Base-by-base conservation (phyloP, 805 yeast genomes). In the Lipomyces yamanashiensis region DNA sequence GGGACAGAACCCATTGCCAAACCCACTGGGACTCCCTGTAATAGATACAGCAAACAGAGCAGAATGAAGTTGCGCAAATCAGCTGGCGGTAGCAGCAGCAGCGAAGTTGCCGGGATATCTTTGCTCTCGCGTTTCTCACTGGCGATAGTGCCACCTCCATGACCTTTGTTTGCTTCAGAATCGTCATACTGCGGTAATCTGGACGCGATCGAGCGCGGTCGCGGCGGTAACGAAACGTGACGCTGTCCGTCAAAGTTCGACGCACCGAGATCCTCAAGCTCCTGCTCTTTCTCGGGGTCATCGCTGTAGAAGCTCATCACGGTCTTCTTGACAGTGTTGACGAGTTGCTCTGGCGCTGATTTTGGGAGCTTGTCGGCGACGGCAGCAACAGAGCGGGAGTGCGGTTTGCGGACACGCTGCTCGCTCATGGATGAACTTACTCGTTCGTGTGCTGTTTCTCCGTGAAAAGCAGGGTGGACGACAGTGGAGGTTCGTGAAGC, bases 1-100 rank as follows among this genome's bases (percentile, higher is more conserved):
- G 99, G 99, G 10, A 95, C 83, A 0, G 96, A 87, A 1, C 99
- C 99, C 78, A 93, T 92, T 1, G 97, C 96, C 40, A 95, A 77
- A 0, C 99, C 99, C 13, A 92, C 96, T 0, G 99, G 99, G 6
- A 95, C 86, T n/a, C 99, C 99, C 74, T 95, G 99, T 7, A 92
- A 81, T 54, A 92, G 78, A 74, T 95, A 95, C 40, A 95, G 78
- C 6, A 89, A 72, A 6, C 91, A 87, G 62, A 93, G 78, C 7
- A 93, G 80, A 48, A 82, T 76, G 74, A 93, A 95, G 61, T 92
- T 90, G 13, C 88, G 87, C 61, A 90, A 77, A 72, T 92, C 98
- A 10, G 66, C 68, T 0, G 72, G 73, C 6, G 74, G 71, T 51
- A 79, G 68, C 37, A 58, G 48, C 43, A 34, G 37, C 7, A 70